Base-by-base conservation (phyloP, 2,329 filamentous ascomycete species). In the Calycina herbarum region DNA sequence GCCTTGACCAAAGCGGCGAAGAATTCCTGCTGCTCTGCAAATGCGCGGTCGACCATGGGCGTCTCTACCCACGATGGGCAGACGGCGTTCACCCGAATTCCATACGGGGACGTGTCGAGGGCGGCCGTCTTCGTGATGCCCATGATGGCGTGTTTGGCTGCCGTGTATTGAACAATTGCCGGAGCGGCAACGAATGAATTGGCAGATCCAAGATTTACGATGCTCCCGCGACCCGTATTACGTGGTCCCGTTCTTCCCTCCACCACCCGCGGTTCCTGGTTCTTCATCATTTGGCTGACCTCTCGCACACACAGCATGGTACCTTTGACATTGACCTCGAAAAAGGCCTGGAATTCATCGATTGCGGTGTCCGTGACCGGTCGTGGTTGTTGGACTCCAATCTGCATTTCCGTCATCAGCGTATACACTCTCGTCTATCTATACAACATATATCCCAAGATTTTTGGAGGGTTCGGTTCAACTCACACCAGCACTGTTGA, bases 61-160 rank as follows among this genome's bases (percentile, higher is more conserved):
- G 58, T 60, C 40, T 40, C 40, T 8, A 40, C 38, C 58, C 58
- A 60, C n/a, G 58, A 35, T 17, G 58, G 58, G 38, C 58, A 60
- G 3, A 60, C 31, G 10, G 58, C 58, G 11, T 60, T 60, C 7
- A 60, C 40, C 0, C 58, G 33, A 45, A 42, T 60, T 5, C 58
- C 58, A 4, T 40, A 17, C 1, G 58, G 35, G 5, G 35, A 17
- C 3, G 33, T 60, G 31, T 60, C 58, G 15, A 60, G 33, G 7
- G 58, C 62, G 10, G 62, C 62, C 3, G 62, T 64, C 40, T 64
- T 64, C 10, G 58, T 64, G 17, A 64, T 51, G 8, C 35, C 62
- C 38, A 64, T 35, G 27, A 64, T 42, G 17, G 62, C 62, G 10
- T 64, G 62, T 51, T 64, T 64, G 1, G 27, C 31, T 5, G 62